Evolutionary conservation across 352 stramenopile genomes (phyloP), one percentile per base, ranked within the genome.

Genomic region (Phytopythium helicoides): DNA sequence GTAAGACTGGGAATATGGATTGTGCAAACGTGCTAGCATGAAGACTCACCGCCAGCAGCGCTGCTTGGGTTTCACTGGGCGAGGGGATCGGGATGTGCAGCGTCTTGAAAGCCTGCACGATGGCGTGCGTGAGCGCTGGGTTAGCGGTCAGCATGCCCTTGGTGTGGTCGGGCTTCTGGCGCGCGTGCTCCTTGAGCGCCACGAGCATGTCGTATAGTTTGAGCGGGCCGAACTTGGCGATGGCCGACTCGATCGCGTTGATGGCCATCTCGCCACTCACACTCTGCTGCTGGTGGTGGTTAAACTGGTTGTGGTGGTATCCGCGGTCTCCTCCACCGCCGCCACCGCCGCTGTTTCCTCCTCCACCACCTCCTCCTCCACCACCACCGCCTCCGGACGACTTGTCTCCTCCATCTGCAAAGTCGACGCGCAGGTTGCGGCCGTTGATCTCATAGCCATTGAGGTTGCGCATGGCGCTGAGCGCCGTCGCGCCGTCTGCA

Each of bases 121-220:
- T 88, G 21, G 81, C 83, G 56, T 94, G 83, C 18, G 81, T 91
- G 52, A 94, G 81, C 26, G 81, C 80, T 14, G 83, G 81, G 47
- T 94, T 92, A 15, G 81, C 75, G 36, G 70, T 73, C 19, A 94
- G 38, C 31, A 94, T 89, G 37, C 61, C 71, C 62, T 92, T 90
- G 16, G 83, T 92, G 39, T 86, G 66, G 3, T 94, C 83, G 5
- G 83, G 83, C 10, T 79, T 80, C 41, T 89, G 75, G 23, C 79
- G 74, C 40, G 83, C 81, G 48, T 91, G 82, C 53, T 92, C 81
- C 56, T 91, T 91, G 16, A 94, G 64, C 21, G 79, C 61, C 39
- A 90, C 48, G 42, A 94, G 62, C 83, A 94, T 92, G 38, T 94
- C 83, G 59, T 89, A 94, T n/a, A 92, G 60, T 52, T 89, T 88